Conservation (phyloP, 306 rosid species). For the Quercus berberidifolia region DNA sequence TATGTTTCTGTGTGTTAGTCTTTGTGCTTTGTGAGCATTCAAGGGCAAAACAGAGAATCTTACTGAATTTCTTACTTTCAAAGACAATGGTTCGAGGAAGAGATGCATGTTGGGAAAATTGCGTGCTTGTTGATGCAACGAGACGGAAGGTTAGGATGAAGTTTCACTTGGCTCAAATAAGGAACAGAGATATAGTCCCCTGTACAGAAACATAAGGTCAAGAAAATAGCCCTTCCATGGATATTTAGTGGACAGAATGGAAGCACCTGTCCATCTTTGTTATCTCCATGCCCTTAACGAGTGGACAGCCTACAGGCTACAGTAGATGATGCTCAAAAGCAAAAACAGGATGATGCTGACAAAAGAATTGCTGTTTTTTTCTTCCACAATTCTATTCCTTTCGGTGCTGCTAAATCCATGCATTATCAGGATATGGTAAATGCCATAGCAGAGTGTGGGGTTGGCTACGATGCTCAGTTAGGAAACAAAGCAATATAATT, state of each 20-base stretch:
- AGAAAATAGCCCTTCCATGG: slow-evolving; percentile 59
- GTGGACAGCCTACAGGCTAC: slow-evolving; percentile 39
- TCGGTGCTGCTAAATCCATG: slow-evolving; percentile 55
- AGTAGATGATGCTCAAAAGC: slow-evolving; percentile 42
- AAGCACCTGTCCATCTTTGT: slow-evolving; percentile 27
- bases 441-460: slow-evolving; percentile 53
- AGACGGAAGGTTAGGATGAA: slow-evolving; percentile 64
- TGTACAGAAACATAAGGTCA: slow-evolving; percentile 57
- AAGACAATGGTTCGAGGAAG: slow-evolving; percentile 69
- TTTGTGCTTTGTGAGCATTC: not conserved
- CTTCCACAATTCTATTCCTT: slow-evolving; percentile 57
- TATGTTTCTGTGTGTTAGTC: not conserved
- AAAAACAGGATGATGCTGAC: slow-evolving; percentile 53
- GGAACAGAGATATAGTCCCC: slow-evolving; percentile 70
- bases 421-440: slow-evolving; percentile 66
- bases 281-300: slow-evolving; percentile 37
- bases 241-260: slow-evolving; percentile 47
- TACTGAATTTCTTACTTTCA: too few species aligned
- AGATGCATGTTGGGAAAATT: slow-evolving; percentile 83
- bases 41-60: too few species aligned
- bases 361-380: slow-evolving; percentile 58
- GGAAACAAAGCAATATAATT: too few species aligned
- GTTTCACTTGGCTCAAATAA: slow-evolving; percentile 75
- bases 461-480: slow-evolving; percentile 50
- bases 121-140: slow-evolving; percentile 61